These are phyloP conservation scores for Plasmodium coatneyi DNA, from an alignment of 169 alveolate species.

Conservation along the genomic window DNA sequence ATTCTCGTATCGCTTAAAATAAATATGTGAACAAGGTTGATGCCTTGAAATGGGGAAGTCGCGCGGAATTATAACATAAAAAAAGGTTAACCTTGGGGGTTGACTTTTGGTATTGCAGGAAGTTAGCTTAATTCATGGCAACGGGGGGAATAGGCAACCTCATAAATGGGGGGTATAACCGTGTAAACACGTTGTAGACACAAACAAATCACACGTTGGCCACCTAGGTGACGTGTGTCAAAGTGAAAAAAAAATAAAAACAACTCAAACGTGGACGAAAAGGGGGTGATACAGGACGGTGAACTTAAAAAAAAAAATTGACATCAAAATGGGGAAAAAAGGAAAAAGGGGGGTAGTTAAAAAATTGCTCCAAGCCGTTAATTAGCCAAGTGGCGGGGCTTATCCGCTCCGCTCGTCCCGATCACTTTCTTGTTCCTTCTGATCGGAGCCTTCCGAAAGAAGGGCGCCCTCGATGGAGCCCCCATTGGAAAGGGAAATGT, in stretches of 20 bases:
- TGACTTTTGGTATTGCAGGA: background rate
- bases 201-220: background rate
- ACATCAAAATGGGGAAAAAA: background rate
- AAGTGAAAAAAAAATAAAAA: too few relatives aligned
- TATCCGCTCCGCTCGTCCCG: background rate
- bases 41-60: background rate
- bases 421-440: background rate
- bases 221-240: background rate
- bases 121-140: background rate
- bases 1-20: background rate
- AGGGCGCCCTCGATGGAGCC: background rate
- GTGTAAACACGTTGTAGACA: background rate
- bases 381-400: background rate
- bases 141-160: background rate
- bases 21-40: background rate
- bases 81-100: background rate
- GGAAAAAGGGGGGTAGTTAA: background rate
- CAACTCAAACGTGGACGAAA: background rate
- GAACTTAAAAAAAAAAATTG: background rate
- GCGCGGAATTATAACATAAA: background rate
- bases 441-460: background rate
- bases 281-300: background rate
- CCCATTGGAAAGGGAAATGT: conserved; percentile 2
- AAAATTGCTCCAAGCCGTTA: background rate
- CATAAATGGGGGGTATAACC: background rate